Evolutionary conservation across 345 rosid species (phyloP).

Genomic region (Acer saccharum): DNA sequence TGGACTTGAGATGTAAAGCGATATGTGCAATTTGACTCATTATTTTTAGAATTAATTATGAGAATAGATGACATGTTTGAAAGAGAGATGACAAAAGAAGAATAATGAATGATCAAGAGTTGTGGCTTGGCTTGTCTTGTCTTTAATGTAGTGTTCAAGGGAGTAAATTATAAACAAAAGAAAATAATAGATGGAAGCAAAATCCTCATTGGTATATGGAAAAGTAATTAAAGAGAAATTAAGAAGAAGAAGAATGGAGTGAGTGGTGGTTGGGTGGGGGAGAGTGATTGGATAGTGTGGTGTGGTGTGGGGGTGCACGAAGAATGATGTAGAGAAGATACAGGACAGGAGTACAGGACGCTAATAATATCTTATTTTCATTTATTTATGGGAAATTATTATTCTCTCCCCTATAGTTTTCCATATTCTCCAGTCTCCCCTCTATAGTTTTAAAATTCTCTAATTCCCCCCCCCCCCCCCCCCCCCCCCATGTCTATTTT

Average conservation of each 20-base stretch:
- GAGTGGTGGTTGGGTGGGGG: conserved; percentile 10
- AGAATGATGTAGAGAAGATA: conserved; percentile 16
- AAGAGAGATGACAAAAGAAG: background rate
- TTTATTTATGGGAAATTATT: too few species aligned
- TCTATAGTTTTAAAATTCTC: too few species aligned
- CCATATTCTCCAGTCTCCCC: too few species aligned
- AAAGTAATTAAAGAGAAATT: conserved; percentile 16
- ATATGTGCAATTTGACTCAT: background rate
- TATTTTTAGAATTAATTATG: background rate
- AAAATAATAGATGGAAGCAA: conserved; percentile 26
- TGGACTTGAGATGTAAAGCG: background rate
- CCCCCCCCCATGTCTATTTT: too few species aligned
- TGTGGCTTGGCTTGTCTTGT: background rate
- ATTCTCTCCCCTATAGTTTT: too few species aligned
- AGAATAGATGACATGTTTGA: background rate
- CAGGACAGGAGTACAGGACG: conserved; percentile 8
- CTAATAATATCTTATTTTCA: background rate
- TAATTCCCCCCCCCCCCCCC: too few species aligned
- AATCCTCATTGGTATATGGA: conserved; percentile 27
- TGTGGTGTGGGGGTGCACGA: conserved; percentile 5
- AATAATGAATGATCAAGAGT: background rate
- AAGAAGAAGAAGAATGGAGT: conserved; percentile 8
- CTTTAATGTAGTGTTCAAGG: background rate
- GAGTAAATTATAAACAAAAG: background rate
- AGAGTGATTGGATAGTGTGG: conserved; percentile 16